Conservation (phyloP, 305 asterid genomes). For the Caryopteris hybrid region DNA sequence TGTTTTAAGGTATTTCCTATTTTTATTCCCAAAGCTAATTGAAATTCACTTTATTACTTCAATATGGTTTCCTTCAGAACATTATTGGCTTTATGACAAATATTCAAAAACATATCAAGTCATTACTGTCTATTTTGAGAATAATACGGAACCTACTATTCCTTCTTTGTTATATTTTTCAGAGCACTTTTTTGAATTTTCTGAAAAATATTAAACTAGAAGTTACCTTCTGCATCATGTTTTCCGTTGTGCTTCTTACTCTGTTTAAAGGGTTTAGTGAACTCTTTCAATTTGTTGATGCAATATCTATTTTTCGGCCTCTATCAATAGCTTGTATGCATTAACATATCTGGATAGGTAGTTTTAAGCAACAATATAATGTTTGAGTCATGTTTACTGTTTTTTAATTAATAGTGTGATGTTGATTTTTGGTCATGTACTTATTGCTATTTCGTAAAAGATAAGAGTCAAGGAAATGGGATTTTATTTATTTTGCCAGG, state of each 20-base stretch:
- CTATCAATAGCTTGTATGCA: too few species aligned
- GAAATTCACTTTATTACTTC: neutral
- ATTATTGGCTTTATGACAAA: neutral
- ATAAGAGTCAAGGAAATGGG: neutral
- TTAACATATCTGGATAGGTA: neutral
- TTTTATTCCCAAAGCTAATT: neutral
- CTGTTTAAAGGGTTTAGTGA: neutral
- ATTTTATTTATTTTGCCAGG: conserved; percentile 38
- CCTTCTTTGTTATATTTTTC: neutral
- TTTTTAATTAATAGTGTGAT: too few species aligned
- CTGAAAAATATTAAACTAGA: neutral
- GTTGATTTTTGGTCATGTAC: too few species aligned
- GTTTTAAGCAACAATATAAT: neutral
- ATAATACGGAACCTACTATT: neutral
- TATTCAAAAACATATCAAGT: neutral
- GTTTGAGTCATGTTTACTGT: neutral
- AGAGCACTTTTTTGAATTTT: neutral
- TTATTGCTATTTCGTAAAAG: neutral
- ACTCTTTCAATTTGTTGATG: neutral
- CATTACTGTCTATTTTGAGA: neutral
- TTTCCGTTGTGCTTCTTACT: neutral
- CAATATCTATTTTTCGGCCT: neutral
- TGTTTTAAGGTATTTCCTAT: neutral
- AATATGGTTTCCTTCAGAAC: neutral
- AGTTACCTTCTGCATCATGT: neutral